Percentiles rank a stretch among this genome's conserved stretches.
These are phyloP conservation scores for Pisolithus albus DNA, from an alignment of 768 basidiomycete species.

Conservation along the genomic window DNA sequence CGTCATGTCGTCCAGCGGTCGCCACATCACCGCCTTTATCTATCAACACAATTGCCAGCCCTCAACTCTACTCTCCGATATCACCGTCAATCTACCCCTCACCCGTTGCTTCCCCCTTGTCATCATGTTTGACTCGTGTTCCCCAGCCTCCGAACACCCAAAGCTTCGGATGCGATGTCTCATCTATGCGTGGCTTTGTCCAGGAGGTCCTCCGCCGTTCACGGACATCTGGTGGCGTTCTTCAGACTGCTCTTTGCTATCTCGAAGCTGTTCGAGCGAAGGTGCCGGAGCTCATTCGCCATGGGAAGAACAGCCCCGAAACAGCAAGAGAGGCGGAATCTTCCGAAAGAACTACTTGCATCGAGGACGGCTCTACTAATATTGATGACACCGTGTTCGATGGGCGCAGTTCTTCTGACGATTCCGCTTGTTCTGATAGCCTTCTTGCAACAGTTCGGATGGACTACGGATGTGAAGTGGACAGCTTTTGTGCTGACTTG, in stretches of 20 bases:
- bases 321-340: slow-evolving; percentile 35
- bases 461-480: slow-evolving; percentile 18
- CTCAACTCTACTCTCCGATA: slow-evolving; percentile 47
- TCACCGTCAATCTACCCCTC: slow-evolving; percentile 42
- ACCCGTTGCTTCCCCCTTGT: slow-evolving; percentile 23
- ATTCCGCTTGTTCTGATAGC: slow-evolving; percentile 15
- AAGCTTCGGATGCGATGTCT: slow-evolving; percentile 28
- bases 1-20: slow-evolving; percentile 27
- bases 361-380: slow-evolving; percentile 36
- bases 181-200: slow-evolving; percentile 72
- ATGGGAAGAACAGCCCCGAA: slow-evolving; percentile 42
- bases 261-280: slow-evolving; percentile 73
- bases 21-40: slow-evolving; percentile 9
- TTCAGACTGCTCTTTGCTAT: slow-evolving; percentile 86
- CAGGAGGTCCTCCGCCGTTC: slow-evolving; percentile 86
- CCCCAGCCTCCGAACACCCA: slow-evolving; percentile 11
- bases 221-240: slow-evolving; percentile 72
- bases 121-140: slow-evolving; percentile 21
- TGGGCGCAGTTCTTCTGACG: slow-evolving; percentile 4
- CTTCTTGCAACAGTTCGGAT: slow-evolving; percentile 41
- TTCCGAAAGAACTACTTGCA: slow-evolving; percentile 36
- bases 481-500: slow-evolving; percentile 12
- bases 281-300: slow-evolving; percentile 53
- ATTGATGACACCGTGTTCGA: slow-evolving; percentile 30
- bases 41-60: slow-evolving; percentile 18